phyloP scores from a whole-genome alignment of 2,329 filamentous ascomycete species.

The Dactylellina sp. region DNA sequence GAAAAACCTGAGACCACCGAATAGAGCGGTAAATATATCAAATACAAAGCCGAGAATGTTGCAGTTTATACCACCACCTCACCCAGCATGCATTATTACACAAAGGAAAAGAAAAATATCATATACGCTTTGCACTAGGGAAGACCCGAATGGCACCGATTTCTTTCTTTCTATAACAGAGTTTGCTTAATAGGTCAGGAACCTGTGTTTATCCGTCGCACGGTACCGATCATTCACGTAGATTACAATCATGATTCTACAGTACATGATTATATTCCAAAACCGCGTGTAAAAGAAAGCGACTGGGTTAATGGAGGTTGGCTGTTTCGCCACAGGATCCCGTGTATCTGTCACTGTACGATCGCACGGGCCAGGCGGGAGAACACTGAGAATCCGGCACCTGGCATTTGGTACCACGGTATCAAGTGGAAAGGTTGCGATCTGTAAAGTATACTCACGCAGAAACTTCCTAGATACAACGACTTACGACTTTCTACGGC shows the following conservation, averaged over 20 bases:
- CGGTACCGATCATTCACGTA: too few relatives aligned
- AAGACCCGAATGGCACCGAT: neutral
- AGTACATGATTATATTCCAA: too few relatives aligned
- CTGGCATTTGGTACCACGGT: neutral
- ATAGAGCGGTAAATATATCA: too few relatives aligned
- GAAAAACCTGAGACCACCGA: too few relatives aligned
- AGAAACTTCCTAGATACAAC: too few relatives aligned
- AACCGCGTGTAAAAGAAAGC: too few relatives aligned
- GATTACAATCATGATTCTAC: too few relatives aligned
- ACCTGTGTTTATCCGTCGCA: too few relatives aligned
- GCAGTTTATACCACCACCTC: slow-evolving; percentile 10
- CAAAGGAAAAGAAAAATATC: neutral
- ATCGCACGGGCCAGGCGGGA: slow-evolving; percentile 20
- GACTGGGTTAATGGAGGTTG: too few relatives aligned
- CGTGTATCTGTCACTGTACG: slow-evolving; percentile 10
- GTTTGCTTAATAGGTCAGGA: neutral
- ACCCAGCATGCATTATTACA: neutral
- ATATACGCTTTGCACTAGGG: neutral
- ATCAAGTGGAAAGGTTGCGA: neutral
- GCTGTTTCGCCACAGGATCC: neutral
- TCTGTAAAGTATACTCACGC: too few relatives aligned
- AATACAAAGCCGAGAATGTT: neutral
- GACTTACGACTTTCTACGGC: too few relatives aligned
- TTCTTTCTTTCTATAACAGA: slow-evolving; percentile 4
- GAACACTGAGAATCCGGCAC: slow-evolving; percentile 7